Percentiles rank a stretch among this genome's conserved stretches.
phyloP scores from a whole-genome alignment of 257 asterid genomes.

The Solanum arcanum region DNA sequence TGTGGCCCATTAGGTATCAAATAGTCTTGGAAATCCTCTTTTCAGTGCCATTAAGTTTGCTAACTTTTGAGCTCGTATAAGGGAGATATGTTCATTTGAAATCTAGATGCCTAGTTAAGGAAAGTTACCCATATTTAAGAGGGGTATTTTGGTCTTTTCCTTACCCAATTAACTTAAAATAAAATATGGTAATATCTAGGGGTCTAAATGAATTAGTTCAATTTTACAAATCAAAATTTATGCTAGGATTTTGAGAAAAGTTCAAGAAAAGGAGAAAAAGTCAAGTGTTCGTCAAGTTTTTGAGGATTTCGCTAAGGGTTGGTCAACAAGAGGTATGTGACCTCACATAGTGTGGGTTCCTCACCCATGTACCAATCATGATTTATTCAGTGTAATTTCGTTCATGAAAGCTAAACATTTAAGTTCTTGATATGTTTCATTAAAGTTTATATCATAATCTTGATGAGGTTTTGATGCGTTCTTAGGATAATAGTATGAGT shows the following conservation, averaged over 20 bases:
- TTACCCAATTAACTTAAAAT: not conserved
- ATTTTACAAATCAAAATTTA: too few species aligned
- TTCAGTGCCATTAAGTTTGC: not conserved
- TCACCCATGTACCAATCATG: not conserved
- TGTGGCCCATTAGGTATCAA: too few species aligned
- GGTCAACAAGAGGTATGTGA: not conserved
- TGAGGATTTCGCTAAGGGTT: too few species aligned
- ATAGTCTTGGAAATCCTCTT: too few species aligned
- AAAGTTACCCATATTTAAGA: too few species aligned
- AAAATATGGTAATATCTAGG: not conserved
- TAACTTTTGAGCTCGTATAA: not conserved
- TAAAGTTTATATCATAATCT: not conserved
- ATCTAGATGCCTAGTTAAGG: not conserved
- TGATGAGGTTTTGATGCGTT: not conserved
- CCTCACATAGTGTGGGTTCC: not conserved
- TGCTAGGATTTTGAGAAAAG: too few species aligned
- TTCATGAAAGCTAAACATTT: not conserved
- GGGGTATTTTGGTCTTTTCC: not conserved
- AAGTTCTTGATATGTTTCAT: not conserved
- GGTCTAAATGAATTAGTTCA: too few species aligned
- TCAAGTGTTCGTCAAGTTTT: too few species aligned
- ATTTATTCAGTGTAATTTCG: not conserved
- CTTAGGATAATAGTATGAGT: not conserved
- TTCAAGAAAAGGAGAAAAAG: too few species aligned
- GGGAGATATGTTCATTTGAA: not conserved